These are phyloP conservation scores for Nowakowskiella sp. DNA, from an alignment of 192 early-diverging fungal species.

Conservation along the genomic window DNA sequence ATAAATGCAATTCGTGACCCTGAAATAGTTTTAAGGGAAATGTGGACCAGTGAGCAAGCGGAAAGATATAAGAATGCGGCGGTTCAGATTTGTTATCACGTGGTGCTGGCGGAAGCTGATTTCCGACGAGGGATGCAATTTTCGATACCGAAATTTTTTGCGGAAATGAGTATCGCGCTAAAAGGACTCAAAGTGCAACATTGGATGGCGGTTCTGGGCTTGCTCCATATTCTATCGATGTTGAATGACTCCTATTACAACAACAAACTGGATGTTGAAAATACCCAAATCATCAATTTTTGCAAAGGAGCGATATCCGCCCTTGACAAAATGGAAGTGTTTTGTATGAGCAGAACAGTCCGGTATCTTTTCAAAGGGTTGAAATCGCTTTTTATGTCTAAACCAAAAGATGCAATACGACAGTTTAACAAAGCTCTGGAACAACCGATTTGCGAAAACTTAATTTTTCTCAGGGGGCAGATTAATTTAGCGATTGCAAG, in stretches of 20 bases:
- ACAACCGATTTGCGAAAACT: neutral
- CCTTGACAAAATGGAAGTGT: slow-evolving; percentile 11
- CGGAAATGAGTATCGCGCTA: neutral
- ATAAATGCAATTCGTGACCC: slow-evolving; percentile 16
- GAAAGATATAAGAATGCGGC: neutral
- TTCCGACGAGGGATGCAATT: slow-evolving; percentile 1
- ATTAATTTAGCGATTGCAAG: neutral
- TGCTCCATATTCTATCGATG: slow-evolving; percentile 2
- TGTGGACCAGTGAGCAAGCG: slow-evolving; percentile 5
- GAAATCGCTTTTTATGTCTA: neutral
- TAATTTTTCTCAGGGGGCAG: neutral
- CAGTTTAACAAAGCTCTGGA: neutral
- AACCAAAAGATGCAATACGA: neutral
- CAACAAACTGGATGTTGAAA: neutral
- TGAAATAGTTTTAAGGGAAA: neutral
- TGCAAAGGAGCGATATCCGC: slow-evolving; percentile 1
- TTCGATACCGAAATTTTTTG: neutral
- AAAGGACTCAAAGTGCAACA: slow-evolving; percentile 10
- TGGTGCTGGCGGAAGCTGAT: slow-evolving; percentile 7
- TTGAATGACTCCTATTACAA: slow-evolving; percentile 5
- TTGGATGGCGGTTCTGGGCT: slow-evolving; percentile 8
- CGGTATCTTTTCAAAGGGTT: slow-evolving; percentile 17
- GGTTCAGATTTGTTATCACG: neutral
- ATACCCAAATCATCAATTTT: neutral
- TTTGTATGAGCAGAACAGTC: neutral